Evolutionary conservation across 1,284 basidiomycete species (phyloP), one percentile per base, ranked within the genome.

Genomic region (Moesziomyces globuligerus): DNA sequence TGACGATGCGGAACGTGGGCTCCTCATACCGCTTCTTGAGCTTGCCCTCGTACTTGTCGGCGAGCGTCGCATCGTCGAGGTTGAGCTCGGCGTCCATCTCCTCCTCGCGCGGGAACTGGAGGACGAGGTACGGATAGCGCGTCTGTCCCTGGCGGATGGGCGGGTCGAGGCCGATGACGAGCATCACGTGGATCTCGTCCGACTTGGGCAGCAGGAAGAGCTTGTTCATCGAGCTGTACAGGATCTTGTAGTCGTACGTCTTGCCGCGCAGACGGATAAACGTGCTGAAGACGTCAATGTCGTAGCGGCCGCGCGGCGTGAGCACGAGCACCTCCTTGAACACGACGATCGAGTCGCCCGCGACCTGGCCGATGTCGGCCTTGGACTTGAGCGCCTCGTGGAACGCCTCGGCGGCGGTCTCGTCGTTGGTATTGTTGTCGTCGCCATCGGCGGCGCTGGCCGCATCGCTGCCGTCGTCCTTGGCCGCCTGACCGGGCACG

Each of bases 131-230:
- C 48, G 95, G 94, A 83, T 99, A 98, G 42, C 93, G 87, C 0
- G 96, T 99, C 81, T 98, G 96, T 54, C 96, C 96, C 86, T 98
- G 96, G 55, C 96, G 89, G 72, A 98, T 97, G 2, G 95, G 94
- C 20, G 89, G 92, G 80, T 90, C 79, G 34, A 82, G 76, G 34
- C 79, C 79, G 40, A 81, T 76, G 54, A 81, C 94, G 80, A 98
- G 94, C 69, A 97, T 87, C 40, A 97, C 91, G 81, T 98, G 96
- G 53, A 93, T 89, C 74, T 98, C 96, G 83, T 98, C 96, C 11
- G 87, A 84, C 82, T 96, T 95, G 28, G 96, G 96, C 4, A 98
- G 86, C 20, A 98, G 86, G 87, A 98, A 99, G 21, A 98, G 85
- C 67, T 89, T 88, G 42, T 91, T 90, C 75, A 98, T 94, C 68